Evolutionary conservation across 345 rosid genomes (phyloP), one percentile per base, ranked within the genome.

Genomic region (Turnera subulata): DNA sequence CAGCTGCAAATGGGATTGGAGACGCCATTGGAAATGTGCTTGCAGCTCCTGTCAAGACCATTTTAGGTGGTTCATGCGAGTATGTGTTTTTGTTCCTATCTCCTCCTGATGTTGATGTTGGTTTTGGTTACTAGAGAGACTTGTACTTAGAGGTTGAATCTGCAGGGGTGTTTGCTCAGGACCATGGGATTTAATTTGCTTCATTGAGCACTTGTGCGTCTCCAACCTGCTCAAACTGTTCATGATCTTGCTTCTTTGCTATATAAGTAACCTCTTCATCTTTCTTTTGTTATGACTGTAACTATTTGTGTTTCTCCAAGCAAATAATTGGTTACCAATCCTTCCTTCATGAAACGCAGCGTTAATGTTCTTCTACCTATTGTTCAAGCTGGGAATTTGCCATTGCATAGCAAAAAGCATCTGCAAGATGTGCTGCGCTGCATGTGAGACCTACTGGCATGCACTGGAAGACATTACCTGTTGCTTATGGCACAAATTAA

Each of bases 181-280:
- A 25, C 78, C 84, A 37, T 83, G 92, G 97, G 90, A 90, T 44
- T 42, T 80, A 21, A 17, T 73, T 16, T 86, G 95, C 73, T 90
- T 90, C 66, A 69, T 90, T 6, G 92, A 90, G 72, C 86, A 84
- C 64, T 66, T 87, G 11, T 84, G 97, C 48, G 57, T 87, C 62
- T 47, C 82, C 39, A 73, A 87, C 66, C 73, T 90, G 56, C 67
- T 78, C 20, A 90, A 83, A 61, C 62, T 90, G 24, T 24, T 83
- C 44, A 20, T 83, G 72, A 84, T 81, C 46, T 62, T 78, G 40
- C 73, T 63, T 58, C 91, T 87, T 57, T 81, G 82, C 63, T 82
- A 76, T 77, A 51, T 84, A 29, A 69, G 95, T 86, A 81, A 51
- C 11, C 55, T 17, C 8, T 24, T 51, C 35, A 8, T n/a, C 33